Percentiles rank a stretch among this genome's conserved stretches.
These are phyloP conservation scores for Fusarium keratoplasticum DNA, from an alignment of 2,329 filamentous ascomycete genomes.

Conservation along the genomic window DNA sequence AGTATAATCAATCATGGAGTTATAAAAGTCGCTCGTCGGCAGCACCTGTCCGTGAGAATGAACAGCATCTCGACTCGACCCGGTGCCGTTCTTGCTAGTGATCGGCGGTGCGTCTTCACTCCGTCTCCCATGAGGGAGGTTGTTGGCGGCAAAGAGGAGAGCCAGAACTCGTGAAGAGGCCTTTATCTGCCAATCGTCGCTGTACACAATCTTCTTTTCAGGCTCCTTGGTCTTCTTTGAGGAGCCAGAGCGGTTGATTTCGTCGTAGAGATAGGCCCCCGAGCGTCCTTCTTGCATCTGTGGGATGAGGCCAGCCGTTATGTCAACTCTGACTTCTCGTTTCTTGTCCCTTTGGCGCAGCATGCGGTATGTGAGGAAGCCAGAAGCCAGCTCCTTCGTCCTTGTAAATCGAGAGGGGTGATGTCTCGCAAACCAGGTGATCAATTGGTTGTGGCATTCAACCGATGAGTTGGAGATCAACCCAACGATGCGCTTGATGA, in stretches of 20 bases:
- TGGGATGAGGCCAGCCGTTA: conserved; percentile 77
- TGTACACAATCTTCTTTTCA: conserved; percentile 71
- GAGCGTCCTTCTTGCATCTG: conserved; percentile 75
- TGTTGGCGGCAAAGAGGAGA: conserved; percentile 85
- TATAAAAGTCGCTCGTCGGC: conserved; percentile 88
- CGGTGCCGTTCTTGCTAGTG: conserved; percentile 42
- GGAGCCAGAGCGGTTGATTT: conserved; percentile 68
- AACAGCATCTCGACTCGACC: conserved; percentile 39
- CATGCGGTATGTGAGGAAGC: conserved; percentile 85
- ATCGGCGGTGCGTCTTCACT: conserved; percentile 38
- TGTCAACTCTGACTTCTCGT: conserved; percentile 68
- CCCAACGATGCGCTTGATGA: conserved; percentile 87
- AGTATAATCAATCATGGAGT: conserved; percentile 85
- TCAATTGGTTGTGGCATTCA: conserved; percentile 80
- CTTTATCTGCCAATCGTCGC: conserved; percentile 90
- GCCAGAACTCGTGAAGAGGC: conserved; percentile 84
- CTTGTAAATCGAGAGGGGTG: conserved; percentile 75
- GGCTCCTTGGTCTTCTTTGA: conserved; percentile 67
- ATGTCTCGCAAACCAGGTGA: conserved; percentile 82
- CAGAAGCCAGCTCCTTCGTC: conserved; percentile 80
- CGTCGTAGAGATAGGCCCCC: conserved; percentile 80
- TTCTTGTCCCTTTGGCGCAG: conserved; percentile 77
- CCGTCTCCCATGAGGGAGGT: conserved; percentile 56
- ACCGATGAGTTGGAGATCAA: conserved; percentile 80
- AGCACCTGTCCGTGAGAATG: conserved; percentile 72